Percentiles rank a stretch among this genome's conserved stretches.
Conservation (phyloP, 2,329 filamentous ascomycete genomes). For the Sporothrix euskadiensis region DNA sequence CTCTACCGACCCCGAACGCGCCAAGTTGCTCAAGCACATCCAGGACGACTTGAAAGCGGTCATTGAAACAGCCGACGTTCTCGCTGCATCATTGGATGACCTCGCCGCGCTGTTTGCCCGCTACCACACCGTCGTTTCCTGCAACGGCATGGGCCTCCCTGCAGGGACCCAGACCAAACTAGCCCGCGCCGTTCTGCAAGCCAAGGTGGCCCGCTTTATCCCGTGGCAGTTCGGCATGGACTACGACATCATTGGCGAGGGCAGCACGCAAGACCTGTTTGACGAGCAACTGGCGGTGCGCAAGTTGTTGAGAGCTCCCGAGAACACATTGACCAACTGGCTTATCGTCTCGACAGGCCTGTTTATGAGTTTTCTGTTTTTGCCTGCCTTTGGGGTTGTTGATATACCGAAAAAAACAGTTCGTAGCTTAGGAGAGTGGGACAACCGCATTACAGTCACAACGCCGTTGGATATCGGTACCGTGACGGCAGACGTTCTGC, state of each 20-base stretch:
- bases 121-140: slow-evolving; percentile 60
- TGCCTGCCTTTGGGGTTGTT: slow-evolving; percentile 61
- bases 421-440: slow-evolving; percentile 61
- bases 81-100: slow-evolving; percentile 39
- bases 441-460: slow-evolving; percentile 63
- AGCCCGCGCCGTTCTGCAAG: slow-evolving; percentile 42
- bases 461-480: slow-evolving; percentile 63
- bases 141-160: slow-evolving; percentile 60
- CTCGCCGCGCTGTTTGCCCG: slow-evolving; percentile 47
- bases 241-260: slow-evolving; percentile 63
- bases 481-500: slow-evolving; percentile 58
- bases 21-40: slow-evolving; percentile 7
- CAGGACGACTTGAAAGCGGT: slow-evolving; percentile 44
- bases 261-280: slow-evolving; percentile 64
- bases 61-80: slow-evolving; percentile 50
- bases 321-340: slow-evolving; percentile 52
- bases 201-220: slow-evolving; percentile 54
- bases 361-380: slow-evolving; percentile 44
- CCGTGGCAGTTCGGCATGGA: slow-evolving; percentile 76
- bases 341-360: slow-evolving; percentile 64
- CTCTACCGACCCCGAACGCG: not conserved
- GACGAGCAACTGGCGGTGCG: slow-evolving; percentile 66
- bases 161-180: slow-evolving; percentile 60
- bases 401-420: slow-evolving; percentile 47
- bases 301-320: slow-evolving; percentile 50